Base-by-base conservation (phyloP, 2,329 filamentous ascomycete genomes). In the Apiospora hydei region DNA sequence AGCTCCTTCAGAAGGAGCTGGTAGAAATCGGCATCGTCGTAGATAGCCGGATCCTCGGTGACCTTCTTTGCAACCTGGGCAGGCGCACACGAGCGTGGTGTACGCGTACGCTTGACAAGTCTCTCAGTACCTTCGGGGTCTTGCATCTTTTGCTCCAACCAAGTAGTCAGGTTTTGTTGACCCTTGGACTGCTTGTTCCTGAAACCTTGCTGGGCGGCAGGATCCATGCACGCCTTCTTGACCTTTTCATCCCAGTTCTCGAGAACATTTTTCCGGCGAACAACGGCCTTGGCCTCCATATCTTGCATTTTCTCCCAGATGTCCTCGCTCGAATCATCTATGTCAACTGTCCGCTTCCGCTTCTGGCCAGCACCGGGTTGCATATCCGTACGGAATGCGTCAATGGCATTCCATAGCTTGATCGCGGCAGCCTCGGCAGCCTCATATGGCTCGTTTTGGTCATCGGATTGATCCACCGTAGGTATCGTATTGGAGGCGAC, bases 1-100 rank as follows among this genome's bases (percentile, higher is more conserved):
- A 99, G 90, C 79, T 98, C 94, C 81, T 98, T 97, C 41, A 99
- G 89, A 2, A 99, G 88, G 18, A 96, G 85, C 81, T 97, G 94
- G 84, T 99, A 99, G 82, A 98, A 98, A 80, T 97, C 92, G 14
- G 94, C 94, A 77, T 99, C 96, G 80, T 98, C 96, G 84, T 96
- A 99, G 76, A 98, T 91, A 26, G 86, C 83, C 0, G 82, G 80
- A 77, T 91, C 90, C 76, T 92, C 88, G 13, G 84, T 82, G 34
- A 90, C 78, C 78, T 89, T 88, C 74, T 83, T 84, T 43, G 87
- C 86, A 0, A 88, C 87, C 77, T 96, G 93, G 0, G 89, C 83
- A 0, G 93, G 93, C 0, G 93, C 93, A 77, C 93, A 95, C 1
- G 93, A 95, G 26, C 94, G 90, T 16, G 93, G 92, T 0, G 90